Base-by-base conservation (phyloP, 305 asterid genomes). In the Solanum hybrid region DNA sequence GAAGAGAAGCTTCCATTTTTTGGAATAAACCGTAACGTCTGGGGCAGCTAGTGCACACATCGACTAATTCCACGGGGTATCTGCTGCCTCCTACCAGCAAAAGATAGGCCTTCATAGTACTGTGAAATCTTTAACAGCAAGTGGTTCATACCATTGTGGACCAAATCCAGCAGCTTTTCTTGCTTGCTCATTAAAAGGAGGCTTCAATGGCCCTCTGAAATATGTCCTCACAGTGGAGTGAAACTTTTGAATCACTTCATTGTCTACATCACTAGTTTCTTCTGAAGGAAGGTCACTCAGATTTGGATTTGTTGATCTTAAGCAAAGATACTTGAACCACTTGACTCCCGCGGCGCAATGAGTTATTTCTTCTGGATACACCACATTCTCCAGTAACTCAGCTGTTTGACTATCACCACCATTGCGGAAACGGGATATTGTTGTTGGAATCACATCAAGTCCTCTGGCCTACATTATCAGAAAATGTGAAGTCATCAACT, bases 291-390 rank as follows among this genome's bases (percentile, higher is more conserved):
- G 13, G 56, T 89, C 89, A 46, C 31, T 89, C 87, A 36, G n/a
- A 51, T 27, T 91, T n/a, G 92, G 91, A 84, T 80, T 81, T 89
- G 84, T 92, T 6, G 94, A 92, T 90, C 95, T 91, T 90, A 87
- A 86, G 90, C 93, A 95, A 42, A 95, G 94, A 91, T 93, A 95
- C 93, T 92, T 96, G 89, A 97, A 97, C 99, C 99, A 96, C 91
- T 94, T 97, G 46, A 97, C 94, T 80, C 99, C 99, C 34, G 98
- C 98, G 60, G 98, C 98, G 69, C 99, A 97, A 87, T 97, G 99
- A 35, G 98, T 95, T 26, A 96, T 96, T 91, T 97, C 99, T 90
- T 97, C 99, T 10, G 99, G 99, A 91, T 97, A 97, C 71, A 97
- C 90, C 85, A 96, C 98, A 2, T 89, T 94, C 93, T 96, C 99